Percentiles rank a stretch among this genome's conserved stretches.
phyloP scores from a whole-genome alignment of 1,284 basidiomycete species.

The Somion occarium region DNA sequence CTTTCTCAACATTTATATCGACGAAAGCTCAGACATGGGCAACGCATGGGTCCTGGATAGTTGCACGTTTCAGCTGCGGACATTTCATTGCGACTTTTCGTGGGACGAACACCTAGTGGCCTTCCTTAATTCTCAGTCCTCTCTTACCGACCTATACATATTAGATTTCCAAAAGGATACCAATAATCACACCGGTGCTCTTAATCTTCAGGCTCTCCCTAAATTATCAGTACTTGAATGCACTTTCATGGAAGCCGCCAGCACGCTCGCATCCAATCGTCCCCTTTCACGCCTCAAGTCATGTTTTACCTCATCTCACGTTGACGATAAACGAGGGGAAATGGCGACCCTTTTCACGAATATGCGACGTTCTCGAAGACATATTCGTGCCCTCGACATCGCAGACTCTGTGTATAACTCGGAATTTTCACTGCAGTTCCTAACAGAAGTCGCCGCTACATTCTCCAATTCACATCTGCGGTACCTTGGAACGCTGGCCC shows the following conservation, averaged over 20 bases:
- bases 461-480: constrained; percentile 37
- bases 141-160: constrained; percentile 53
- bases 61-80: constrained; percentile 46
- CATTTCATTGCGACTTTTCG: constrained; percentile 59
- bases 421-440: constrained; percentile 46
- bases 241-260: constrained; percentile 59
- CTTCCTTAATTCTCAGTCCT: constrained; percentile 49
- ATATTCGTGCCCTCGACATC: constrained; percentile 50
- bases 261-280: constrained; percentile 46
- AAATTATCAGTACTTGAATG: constrained; percentile 52
- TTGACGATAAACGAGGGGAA: constrained; percentile 45
- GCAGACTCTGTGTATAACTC: constrained; percentile 54
- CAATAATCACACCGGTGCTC: constrained; percentile 12
- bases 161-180: constrained; percentile 44
- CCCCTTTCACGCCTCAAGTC: constrained; percentile 60
- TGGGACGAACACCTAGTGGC: constrained; percentile 52
- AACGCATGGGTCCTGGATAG: constrained; percentile 48
- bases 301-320: constrained; percentile 54
- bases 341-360: constrained; percentile 41
- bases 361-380: constrained; percentile 36
- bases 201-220: constrained; percentile 37
- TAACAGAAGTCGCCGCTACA: constrained; percentile 34
- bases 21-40: constrained; percentile 33
- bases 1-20: constrained; percentile 48
- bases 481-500: constrained; percentile 58